phyloP scores from a whole-genome alignment of 2,329 filamentous ascomycete genomes.

The Alternaria incomplexa region DNA sequence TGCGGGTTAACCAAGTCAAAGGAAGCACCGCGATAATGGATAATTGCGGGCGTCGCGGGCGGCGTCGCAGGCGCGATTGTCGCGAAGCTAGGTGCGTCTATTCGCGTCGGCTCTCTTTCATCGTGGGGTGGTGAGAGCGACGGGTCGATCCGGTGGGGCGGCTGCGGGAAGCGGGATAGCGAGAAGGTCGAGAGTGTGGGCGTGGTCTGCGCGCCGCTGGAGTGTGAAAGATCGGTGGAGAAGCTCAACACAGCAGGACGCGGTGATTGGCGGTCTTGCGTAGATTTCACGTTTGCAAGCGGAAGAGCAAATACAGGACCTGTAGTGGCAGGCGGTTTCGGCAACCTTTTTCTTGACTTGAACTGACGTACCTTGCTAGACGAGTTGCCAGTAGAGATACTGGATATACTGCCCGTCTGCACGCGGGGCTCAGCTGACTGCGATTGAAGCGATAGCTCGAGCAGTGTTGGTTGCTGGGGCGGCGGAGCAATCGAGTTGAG shows the following conservation, averaged over 20 bases:
- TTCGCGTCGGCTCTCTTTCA: conserved; percentile 23
- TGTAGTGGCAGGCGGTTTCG: conserved; percentile 33
- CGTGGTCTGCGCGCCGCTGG: conserved; percentile 19
- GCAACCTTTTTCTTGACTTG: conserved; percentile 45
- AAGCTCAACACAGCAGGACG: conserved; percentile 24
- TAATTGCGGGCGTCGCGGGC: conserved; percentile 45
- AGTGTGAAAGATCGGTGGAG: conserved; percentile 28
- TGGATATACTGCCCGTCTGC: conserved; percentile 23
- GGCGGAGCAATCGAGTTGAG: conserved; percentile 22
- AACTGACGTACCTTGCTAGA: conserved; percentile 36
- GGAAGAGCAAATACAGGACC: conserved; percentile 13
- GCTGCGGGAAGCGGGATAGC: conserved; percentile 45
- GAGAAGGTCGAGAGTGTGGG: conserved; percentile 37
- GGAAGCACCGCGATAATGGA: conserved; percentile 49
- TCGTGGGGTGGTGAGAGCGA: conserved; percentile 28
- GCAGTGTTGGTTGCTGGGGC: conserved; percentile 22
- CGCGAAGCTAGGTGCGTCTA: conserved; percentile 32
- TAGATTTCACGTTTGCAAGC: conserved; percentile 25
- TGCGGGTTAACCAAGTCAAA: conserved; percentile 50
- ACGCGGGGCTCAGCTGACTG: conserved; percentile 36
- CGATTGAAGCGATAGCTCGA: conserved; percentile 31
- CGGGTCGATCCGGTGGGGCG: conserved; percentile 30
- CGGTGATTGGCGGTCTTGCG: conserved; percentile 22
- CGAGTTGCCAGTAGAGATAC: conserved; percentile 16
- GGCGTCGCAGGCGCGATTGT: conserved; percentile 41